Conservation (phyloP, 352 stramenopile genomes). For the Pythium volutum region DNA sequence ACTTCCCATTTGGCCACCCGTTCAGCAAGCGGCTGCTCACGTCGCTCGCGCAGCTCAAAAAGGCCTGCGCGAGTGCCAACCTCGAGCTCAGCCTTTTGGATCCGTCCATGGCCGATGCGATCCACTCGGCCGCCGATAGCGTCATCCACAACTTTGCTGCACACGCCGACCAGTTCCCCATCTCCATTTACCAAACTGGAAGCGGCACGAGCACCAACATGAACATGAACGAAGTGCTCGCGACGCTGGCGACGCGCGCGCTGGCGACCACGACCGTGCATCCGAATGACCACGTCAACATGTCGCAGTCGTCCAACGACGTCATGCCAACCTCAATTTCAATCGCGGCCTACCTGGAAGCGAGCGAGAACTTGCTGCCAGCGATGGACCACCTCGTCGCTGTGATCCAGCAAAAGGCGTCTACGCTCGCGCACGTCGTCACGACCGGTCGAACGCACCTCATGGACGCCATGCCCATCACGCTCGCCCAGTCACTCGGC, state of each 20-base stretch:
- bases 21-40: constrained; percentile 41
- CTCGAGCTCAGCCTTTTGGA: constrained; percentile 40
- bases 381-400: constrained; percentile 39
- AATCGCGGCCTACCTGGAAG: constrained; percentile 46
- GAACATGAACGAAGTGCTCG: constrained; percentile 97
- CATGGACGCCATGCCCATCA: constrained; percentile 72
- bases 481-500: constrained; percentile 45
- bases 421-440: constrained; percentile 37
- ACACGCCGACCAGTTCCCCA: constrained; percentile 45
- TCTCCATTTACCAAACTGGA: constrained; percentile 88
- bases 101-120: constrained; percentile 31
- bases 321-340: constrained; percentile 54
- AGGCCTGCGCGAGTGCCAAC: constrained; percentile 43
- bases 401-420: constrained; percentile 38
- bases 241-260: constrained; percentile 71
- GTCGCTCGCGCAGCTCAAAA: constrained; percentile 47
- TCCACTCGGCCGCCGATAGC: constrained; percentile 32
- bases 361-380: constrained; percentile 65
- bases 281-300: constrained; percentile 73
- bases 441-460: constrained; percentile 67
- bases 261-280: constrained; percentile 74
- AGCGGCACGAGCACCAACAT: constrained; percentile 97
- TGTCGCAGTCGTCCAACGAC: constrained; percentile 71
- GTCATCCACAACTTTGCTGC: constrained; percentile 32
- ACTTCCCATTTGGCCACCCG: constrained; percentile 50